phyloP scores from a whole-genome alignment of 768 basidiomycete genomes.

The Lanmaoa rubissima region DNA sequence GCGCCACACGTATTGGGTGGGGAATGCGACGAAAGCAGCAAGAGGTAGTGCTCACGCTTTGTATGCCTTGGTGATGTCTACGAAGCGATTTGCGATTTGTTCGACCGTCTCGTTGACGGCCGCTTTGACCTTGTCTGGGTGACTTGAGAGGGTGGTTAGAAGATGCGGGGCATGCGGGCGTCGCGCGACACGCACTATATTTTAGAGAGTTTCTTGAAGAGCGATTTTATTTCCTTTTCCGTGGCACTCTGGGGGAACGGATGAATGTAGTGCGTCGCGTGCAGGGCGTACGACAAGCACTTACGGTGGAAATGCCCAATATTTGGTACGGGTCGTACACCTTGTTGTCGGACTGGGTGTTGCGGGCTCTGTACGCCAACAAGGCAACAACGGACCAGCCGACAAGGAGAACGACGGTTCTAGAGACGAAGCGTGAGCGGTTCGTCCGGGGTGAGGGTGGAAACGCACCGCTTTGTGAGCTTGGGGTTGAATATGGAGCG shows the following conservation, averaged over 20 bases:
- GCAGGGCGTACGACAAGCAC: background rate
- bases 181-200: constrained; percentile 58
- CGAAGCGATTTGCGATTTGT: constrained; percentile 81
- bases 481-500: constrained; percentile 49
- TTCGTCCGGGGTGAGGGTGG: background rate
- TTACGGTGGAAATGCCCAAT: constrained; percentile 65
- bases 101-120: constrained; percentile 83
- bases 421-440: constrained; percentile 24
- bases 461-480: constrained; percentile 49
- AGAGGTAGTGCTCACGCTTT: constrained; percentile 61
- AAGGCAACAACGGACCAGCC: constrained; percentile 78
- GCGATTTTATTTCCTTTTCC: constrained; percentile 93
- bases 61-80: constrained; percentile 95
- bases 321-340: constrained; percentile 96
- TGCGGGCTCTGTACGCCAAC: constrained; percentile 62
- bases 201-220: constrained; percentile 89
- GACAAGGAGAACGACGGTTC: constrained; percentile 54
- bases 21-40: background rate
- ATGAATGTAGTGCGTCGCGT: background rate
- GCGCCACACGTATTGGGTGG: background rate
- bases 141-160: constrained; percentile 46
- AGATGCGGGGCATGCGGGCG: background rate
- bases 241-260: constrained; percentile 47
- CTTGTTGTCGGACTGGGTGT: constrained; percentile 56
- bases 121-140: constrained; percentile 94